Evolutionary conservation across 192 early-diverging fungal species (phyloP), one percentile per base, ranked within the genome.

Genomic region (Endogone sp.): DNA sequence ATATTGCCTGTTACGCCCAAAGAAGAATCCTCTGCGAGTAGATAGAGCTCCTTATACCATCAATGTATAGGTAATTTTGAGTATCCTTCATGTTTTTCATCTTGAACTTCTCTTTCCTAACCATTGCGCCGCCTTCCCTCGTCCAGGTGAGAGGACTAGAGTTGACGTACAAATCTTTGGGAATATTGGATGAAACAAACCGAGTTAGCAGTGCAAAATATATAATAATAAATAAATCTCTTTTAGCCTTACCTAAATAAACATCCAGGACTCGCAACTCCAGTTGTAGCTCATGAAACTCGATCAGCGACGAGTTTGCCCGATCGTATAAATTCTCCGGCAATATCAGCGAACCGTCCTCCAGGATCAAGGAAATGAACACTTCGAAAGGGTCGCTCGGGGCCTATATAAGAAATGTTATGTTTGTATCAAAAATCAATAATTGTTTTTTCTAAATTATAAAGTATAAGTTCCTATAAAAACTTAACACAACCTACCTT

Each of bases 221-320:
- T 20, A 10, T 22, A 20, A n/a, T 11, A 74, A 29, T 20, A 4
- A 4, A 32, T 37, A 30, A 13, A 31, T 13, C 21, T 63, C 3
- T 24, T n/a, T 0, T 29, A 2, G 3, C 65, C 67, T 60, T 68
- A 90, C 87, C 89, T 78, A 88, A 80, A 67, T 89, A 89, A 32
- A 81, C 68, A 64, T 90, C 88, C 20, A 83, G 61, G 73, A 84
- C 87, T 61, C 89, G 80, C 58, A 85, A 67, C 56, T 91, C 89
- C 0, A 90, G 63, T 63, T 91, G 85, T 49, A 91, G 66, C 69
- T 91, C 89, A 29, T 81, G 79, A 62, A 88, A 84, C 20, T 81
- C 79, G 9, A 90, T 66, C 37, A 81, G 75, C 16, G 86, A 85
- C 26, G 67, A 84, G 16, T 83, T 81, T 23, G 79, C 73, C 23